Base-by-base conservation (phyloP, 768 basidiomycete genomes). In the Leucocoprinus leucothites region DNA sequence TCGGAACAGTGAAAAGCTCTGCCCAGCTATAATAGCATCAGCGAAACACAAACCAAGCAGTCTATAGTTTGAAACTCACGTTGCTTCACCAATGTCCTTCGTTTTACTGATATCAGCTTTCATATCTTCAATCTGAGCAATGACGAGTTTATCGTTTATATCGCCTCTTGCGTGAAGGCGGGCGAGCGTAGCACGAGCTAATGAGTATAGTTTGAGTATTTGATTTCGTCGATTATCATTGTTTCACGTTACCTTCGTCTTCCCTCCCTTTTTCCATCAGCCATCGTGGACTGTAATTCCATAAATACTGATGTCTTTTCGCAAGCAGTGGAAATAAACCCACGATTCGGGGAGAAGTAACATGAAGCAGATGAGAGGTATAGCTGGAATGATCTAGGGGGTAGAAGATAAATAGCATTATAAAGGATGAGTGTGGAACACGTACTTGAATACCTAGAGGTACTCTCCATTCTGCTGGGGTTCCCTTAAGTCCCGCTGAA, bases 121-220 rank as follows among this genome's bases (percentile, higher is more conserved):
- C 54, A 78, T 76, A 51, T 77, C 75, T 54, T 73, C 74, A n/a
- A 75, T 67, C 59, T 79, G 78, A 0, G 73, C 68, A 18, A 74
- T 57, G 3, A 82, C 80, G 53, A 82, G 79, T 0, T 69, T 59
- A 54, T 83, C 82, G 41, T 72, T 60, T 19, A 68, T 64, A 61
- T 82, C 65, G 1, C 80, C 81, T 35, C 74, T 64, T 1, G 82
- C 77, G 49, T 84, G 82, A 1, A 84, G 71, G 3, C 79, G 73
- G 3, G 78, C 82, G 25, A 84, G 73, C 18, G 70, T 71, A n/a
- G 57, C 51, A 9, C 64, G 66, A 1, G 74, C 74, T 74, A 43
- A 8, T 18, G 13, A 4, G 5, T 41, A 19, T 3, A 4, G 31
- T 31, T 5, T 5, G 31, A 11, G 31, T 11, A 31, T n/a, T n/a